Base-by-base conservation (phyloP, 2,329 filamentous ascomycete genomes). In the Scedosporium aurantiacum region DNA sequence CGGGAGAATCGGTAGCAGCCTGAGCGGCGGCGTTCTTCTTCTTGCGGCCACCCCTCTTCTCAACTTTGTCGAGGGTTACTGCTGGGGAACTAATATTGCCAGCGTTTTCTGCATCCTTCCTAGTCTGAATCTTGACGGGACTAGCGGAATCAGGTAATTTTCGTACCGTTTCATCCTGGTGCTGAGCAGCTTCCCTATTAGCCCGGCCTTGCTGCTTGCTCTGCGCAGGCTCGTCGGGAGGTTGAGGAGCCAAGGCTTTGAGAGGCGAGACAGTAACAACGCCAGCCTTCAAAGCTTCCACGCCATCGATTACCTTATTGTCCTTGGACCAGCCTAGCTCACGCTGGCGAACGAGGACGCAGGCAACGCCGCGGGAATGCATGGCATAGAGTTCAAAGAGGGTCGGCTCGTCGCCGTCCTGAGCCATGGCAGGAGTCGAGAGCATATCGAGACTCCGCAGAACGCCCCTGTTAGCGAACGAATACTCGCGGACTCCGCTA, bases 341-440 rank as follows among this genome's bases (percentile, higher is more conserved):
- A 59, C 87, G 84, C 71, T 93, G 90, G 72, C 89, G 93, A 71
- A 99, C 85, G 65, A 86, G 86, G 60, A 97, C 73, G 68, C 90
- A 93, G 18, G 92, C 92, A n/a, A 97, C 91, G 64, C 94, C 94
- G 76, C 91, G 95, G 10, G 94, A 97, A 73, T 99, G 93, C 88
- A 97, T 96, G 37, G 91, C 89, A 71, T 99, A 99, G 8, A 99
- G 81, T 76, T 99, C 94, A 69, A 99, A 97, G 14, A 97, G 76
- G 0, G 87, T 85, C 16, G 84, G 84, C 65, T 94, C 88, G 3
- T 64, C 64, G 25, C 79, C 79, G 45, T 83, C 82, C 63, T 84
- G 79, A 5, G 80, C 75, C 64, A 84, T 82, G 61, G 87, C 83
- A 40, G 88, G 85, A 67, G 81, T 86, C 68, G 87, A 85, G 27